A percentile compares a stretch with the other conserved stretches of the same genome.
Conservation (phyloP, 2,329 filamentous ascomycete genomes). For the Lasiodiplodia theobromae region DNA sequence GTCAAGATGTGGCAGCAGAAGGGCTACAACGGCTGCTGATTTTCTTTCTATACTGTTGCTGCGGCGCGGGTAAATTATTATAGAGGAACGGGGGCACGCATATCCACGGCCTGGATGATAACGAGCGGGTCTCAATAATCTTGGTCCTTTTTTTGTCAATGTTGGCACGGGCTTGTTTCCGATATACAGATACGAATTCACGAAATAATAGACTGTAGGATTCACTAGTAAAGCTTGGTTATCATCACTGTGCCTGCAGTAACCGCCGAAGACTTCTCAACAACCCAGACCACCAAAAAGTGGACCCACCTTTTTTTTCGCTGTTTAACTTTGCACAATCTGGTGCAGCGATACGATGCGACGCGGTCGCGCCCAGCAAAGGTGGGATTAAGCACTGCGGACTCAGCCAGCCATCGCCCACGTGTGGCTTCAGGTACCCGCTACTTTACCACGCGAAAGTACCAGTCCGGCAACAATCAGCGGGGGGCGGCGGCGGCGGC, state of each 20-base stretch:
- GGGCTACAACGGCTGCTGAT: conserved; percentile 55
- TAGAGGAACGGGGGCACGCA: too few relatives aligned
- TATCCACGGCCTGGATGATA: not conserved
- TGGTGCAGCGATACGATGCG: not conserved
- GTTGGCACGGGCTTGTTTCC: too few relatives aligned
- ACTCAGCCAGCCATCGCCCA: conserved; percentile 17
- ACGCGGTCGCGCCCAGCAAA: not conserved
- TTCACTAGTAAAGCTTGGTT: too few relatives aligned
- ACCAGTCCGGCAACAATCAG: conserved; percentile 8
- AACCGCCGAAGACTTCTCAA: too few relatives aligned
- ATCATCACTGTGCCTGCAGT: too few relatives aligned
- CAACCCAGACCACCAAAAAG: too few relatives aligned
- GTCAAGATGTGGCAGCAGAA: conserved; percentile 65
- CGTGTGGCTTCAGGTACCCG: conserved; percentile 24
- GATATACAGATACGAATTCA: not conserved
- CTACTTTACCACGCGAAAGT: not conserved
- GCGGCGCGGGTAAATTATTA: not conserved
- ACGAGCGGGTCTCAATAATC: conserved; percentile 13
- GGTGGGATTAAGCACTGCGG: conserved; percentile 20
- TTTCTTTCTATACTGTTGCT: not conserved
- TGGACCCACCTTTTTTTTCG: too few relatives aligned
- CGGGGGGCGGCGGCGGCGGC: too few relatives aligned
- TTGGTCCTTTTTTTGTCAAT: not conserved
- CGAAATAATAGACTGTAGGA: conserved; percentile 16
- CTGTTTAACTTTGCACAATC: too few relatives aligned